These are phyloP conservation scores for Cyberlindnera galapagoensis DNA, from an alignment of 805 yeast genomes.

Conservation along the genomic window DNA sequence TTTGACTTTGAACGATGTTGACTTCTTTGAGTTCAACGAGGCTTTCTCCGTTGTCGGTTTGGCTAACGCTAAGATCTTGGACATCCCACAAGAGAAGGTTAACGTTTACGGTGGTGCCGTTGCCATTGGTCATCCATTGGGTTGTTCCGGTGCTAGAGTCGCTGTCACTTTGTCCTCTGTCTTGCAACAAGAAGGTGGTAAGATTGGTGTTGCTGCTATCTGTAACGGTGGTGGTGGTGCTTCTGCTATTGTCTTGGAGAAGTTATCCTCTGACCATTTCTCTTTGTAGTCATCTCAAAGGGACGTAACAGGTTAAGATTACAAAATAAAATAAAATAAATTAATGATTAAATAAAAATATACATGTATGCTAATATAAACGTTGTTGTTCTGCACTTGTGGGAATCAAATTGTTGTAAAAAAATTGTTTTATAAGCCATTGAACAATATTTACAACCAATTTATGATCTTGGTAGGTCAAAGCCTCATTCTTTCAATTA, in stretches of 20 bases:
- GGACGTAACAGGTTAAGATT: too few relatives aligned
- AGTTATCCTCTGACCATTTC: constrained; percentile 30
- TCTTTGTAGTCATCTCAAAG: constrained; percentile 15
- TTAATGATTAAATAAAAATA: too few relatives aligned
- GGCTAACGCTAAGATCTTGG: constrained; percentile 73
- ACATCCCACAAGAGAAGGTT: constrained; percentile 58
- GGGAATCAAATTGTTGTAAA: too few relatives aligned
- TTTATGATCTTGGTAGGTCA: too few relatives aligned
- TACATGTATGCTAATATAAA: too few relatives aligned
- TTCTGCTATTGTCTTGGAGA: constrained; percentile 83
- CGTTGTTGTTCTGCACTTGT: too few relatives aligned
- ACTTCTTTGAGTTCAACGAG: constrained; percentile 93
- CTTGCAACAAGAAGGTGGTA: constrained; percentile 77
- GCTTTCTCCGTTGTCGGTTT: constrained; percentile 96
- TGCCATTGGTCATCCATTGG: constrained; percentile 92
- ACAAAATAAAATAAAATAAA: too few relatives aligned
- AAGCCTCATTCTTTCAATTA: too few relatives aligned
- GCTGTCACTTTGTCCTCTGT: constrained; percentile 81
- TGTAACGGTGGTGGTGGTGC: constrained; percentile 99
- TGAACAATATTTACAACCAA: not conserved
- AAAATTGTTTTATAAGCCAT: not conserved
- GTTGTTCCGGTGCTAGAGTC: constrained; percentile 94
- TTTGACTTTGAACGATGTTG: constrained; percentile 58
- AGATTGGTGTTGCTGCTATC: constrained; percentile 89
- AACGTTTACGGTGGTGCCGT: constrained; percentile 96